phyloP scores from a whole-genome alignment of 148 eudicot species.

The Cornus kousa region DNA sequence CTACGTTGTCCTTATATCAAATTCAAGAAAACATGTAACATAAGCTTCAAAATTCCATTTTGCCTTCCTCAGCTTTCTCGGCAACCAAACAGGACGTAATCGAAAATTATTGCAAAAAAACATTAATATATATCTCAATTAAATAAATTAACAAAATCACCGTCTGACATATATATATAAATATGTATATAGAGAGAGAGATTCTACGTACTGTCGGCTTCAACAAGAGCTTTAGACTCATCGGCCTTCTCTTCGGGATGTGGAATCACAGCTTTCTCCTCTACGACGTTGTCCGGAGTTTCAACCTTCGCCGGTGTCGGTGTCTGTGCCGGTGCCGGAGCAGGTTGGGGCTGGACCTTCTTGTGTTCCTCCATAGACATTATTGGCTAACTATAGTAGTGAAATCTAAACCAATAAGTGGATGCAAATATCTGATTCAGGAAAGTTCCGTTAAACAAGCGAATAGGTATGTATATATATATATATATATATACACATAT shows the following conservation, averaged over 20 bases:
- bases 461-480: too few species aligned
- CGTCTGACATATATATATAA: neutral
- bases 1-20: neutral
- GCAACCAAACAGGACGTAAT: constrained; percentile 4
- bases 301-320: neutral
- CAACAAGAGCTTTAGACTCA: constrained; percentile 5
- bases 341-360: neutral
- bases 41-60: too few species aligned
- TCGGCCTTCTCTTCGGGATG: constrained; percentile 8
- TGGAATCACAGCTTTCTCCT: constrained; percentile 18
- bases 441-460: neutral
- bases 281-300: constrained; percentile 7
- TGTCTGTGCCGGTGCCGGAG: too few species aligned
- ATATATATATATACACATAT: too few species aligned
- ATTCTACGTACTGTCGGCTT: neutral
- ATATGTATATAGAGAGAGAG: constrained; percentile 4
- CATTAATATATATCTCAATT: too few species aligned
- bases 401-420: neutral
- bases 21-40: neutral
- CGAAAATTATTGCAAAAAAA: neutral
- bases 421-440: neutral
- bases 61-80: neutral
- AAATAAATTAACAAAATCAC: too few species aligned
- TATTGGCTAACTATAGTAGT: neutral
- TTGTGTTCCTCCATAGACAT: constrained; percentile 10